These are phyloP conservation scores for Rhododendron williamsianum DNA, from an alignment of 148 eudicot species.

Conservation along the genomic window DNA sequence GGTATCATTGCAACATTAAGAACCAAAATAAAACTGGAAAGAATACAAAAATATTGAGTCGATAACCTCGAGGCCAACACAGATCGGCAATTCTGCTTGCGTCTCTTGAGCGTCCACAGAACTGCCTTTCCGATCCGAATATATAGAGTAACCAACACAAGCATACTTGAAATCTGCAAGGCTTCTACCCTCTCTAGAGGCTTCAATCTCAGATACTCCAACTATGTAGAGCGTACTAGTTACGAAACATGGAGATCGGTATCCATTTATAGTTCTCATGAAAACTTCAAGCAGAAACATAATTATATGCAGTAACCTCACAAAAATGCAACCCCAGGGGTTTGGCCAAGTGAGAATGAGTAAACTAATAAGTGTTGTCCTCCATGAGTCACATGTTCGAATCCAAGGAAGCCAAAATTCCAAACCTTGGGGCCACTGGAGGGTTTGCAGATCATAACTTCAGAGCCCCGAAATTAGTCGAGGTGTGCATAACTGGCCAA, in stretches of 20 bases:
- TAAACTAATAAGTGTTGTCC: too few relatives aligned
- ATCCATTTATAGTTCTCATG: not conserved
- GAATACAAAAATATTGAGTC: not conserved
- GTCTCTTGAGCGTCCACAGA: conserved; percentile 32
- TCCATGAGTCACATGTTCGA: too few relatives aligned
- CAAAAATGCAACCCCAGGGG: too few relatives aligned
- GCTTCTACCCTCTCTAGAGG: conserved; percentile 64
- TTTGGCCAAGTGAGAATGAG: too few relatives aligned
- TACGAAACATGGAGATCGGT: conserved; percentile 23
- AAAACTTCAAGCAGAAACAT: not conserved
- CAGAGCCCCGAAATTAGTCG: too few relatives aligned
- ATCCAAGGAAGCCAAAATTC: too few relatives aligned
- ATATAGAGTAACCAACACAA: conserved; percentile 87
- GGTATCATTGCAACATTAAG: not conserved
- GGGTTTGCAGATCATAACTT: too few relatives aligned
- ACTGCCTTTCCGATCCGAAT: conserved; percentile 41
- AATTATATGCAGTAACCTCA: not conserved
- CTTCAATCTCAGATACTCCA: conserved; percentile 71
- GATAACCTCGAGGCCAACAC: conserved; percentile 79
- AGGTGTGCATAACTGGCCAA: too few relatives aligned
- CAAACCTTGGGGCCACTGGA: too few relatives aligned
- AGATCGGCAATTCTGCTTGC: conserved; percentile 60
- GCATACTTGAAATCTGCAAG: conserved; percentile 70
- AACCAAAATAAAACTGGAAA: not conserved
- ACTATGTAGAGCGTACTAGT: conserved; percentile 62